phyloP scores from a whole-genome alignment of 2,329 filamentous ascomycete genomes.

The Paecilomyces dactylethromorphus region DNA sequence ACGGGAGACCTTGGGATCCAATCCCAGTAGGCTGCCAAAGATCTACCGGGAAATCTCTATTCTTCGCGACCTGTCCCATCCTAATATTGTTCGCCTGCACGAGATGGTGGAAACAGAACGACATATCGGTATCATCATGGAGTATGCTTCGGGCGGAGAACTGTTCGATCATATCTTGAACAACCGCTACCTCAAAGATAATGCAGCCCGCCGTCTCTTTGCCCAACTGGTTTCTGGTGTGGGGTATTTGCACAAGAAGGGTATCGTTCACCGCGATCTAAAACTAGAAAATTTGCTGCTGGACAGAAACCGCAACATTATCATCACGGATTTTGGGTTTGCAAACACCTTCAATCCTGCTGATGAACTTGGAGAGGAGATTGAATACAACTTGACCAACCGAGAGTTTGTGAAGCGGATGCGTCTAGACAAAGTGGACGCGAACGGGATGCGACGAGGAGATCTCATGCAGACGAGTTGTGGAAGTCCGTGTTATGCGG shows the following conservation, averaged over 20 bases:
- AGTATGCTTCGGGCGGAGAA: slow-evolving; percentile 96
- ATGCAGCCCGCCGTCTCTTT: slow-evolving; percentile 82
- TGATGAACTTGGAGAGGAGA: slow-evolving; percentile 83
- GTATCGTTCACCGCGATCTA: slow-evolving; percentile 93
- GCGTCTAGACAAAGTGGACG: slow-evolving; percentile 73
- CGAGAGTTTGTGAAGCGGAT: slow-evolving; percentile 81
- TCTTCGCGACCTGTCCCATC: slow-evolving; percentile 77
- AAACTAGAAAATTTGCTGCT: slow-evolving; percentile 94
- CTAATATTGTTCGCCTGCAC: slow-evolving; percentile 92
- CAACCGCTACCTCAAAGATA: slow-evolving; percentile 92
- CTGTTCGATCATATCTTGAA: slow-evolving; percentile 98
- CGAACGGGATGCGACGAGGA: slow-evolving; percentile 71
- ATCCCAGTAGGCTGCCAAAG: slow-evolving; percentile 84
- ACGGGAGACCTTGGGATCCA: slow-evolving; percentile 79
- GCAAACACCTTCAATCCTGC: slow-evolving; percentile 91
- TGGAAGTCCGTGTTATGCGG: slow-evolving; percentile 95
- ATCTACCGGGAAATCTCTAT: slow-evolving; percentile 97
- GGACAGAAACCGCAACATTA: slow-evolving; percentile 96
- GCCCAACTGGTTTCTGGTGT: slow-evolving; percentile 94
- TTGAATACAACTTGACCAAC: slow-evolving; percentile 80
- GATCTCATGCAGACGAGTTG: slow-evolving; percentile 99
- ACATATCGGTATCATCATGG: slow-evolving; percentile 95
- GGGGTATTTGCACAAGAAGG: slow-evolving; percentile 96
- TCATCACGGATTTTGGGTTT: slow-evolving; percentile 98
- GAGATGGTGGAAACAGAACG: slow-evolving; percentile 98